These are phyloP conservation scores for Aurantiochytrium sp. DNA, from an alignment of 108 stramenopile genomes.

Conservation along the genomic window DNA sequence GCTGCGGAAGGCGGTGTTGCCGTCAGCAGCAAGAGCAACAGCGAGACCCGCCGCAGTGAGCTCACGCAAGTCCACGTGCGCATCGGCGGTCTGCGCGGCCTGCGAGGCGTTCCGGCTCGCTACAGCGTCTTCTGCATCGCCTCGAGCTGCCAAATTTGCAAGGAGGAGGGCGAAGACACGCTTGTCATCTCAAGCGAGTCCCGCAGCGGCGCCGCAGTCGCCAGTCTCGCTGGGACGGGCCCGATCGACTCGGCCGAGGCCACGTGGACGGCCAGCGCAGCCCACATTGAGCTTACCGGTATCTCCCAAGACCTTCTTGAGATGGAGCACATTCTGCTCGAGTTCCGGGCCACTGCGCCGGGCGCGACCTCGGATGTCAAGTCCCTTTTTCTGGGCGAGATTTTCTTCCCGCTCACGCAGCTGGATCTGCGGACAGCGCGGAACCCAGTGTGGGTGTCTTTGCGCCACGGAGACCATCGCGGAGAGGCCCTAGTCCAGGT, in stretches of 20 bases:
- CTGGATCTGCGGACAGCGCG: background rate
- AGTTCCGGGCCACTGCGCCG: background rate
- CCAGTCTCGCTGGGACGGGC: background rate
- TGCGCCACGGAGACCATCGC: background rate
- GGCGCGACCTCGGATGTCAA: background rate
- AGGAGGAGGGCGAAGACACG: background rate
- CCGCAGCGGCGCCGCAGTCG: background rate
- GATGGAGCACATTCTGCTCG: background rate
- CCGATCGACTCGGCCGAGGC: too few relatives aligned
- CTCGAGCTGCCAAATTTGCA: slow-evolving; percentile 20
- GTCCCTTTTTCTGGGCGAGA: background rate
- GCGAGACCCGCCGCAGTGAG: too few relatives aligned
- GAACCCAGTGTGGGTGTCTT: background rate
- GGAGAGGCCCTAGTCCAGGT: background rate
- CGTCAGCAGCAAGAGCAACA: background rate
- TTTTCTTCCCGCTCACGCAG: background rate
- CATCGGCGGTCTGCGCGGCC: background rate
- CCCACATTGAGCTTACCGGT: background rate
- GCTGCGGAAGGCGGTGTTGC: background rate
- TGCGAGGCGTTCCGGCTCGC: background rate
- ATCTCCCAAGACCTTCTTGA: background rate
- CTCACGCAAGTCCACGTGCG: background rate
- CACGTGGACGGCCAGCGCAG: background rate
- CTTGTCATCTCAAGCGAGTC: background rate
- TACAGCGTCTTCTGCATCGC: background rate